Conservation (phyloP, 441 rosid species). For the Pelargonium australe region DNA sequence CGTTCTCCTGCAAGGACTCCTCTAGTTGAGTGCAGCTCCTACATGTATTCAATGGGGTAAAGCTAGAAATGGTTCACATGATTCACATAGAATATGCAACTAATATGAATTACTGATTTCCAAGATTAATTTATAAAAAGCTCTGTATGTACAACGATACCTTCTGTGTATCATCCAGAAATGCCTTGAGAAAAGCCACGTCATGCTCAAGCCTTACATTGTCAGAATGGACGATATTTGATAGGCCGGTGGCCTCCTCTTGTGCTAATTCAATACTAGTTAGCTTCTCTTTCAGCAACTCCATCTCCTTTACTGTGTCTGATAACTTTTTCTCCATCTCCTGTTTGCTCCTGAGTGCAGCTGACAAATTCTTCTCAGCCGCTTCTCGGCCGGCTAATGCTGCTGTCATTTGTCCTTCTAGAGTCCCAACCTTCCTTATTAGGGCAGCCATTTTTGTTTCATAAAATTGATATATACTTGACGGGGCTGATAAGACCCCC, state of each 20-base stretch:
- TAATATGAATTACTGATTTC: background rate
- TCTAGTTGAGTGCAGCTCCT: constrained; percentile 91
- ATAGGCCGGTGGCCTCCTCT: constrained; percentile 81
- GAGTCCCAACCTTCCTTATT: constrained; percentile 58
- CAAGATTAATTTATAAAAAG: background rate
- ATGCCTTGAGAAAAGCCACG: constrained; percentile 91
- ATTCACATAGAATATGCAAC: background rate
- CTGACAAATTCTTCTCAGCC: constrained; percentile 64
- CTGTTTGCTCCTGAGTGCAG: constrained; percentile 64
- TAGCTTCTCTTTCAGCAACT: constrained; percentile 79
- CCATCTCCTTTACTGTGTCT: constrained; percentile 69
- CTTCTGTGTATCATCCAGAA: constrained; percentile 93
- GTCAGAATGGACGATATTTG: constrained; percentile 86
- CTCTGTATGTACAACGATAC: constrained; percentile 23
- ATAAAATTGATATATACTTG: constrained; percentile 56
- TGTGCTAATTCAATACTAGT: constrained; percentile 68
- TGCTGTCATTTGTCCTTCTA: constrained; percentile 74
- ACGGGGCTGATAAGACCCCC: constrained; percentile 41
- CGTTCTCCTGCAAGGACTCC: constrained; percentile 83
- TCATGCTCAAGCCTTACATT: constrained; percentile 97
- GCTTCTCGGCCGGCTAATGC: constrained; percentile 63
- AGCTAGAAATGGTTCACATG: background rate
- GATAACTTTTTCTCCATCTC: constrained; percentile 69
- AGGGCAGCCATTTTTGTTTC: constrained; percentile 68
- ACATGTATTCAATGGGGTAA: constrained; percentile 6